phyloP scores from a whole-genome alignment of 106 monocot genomes.

The Acanthochlamys bracteata region DNA sequence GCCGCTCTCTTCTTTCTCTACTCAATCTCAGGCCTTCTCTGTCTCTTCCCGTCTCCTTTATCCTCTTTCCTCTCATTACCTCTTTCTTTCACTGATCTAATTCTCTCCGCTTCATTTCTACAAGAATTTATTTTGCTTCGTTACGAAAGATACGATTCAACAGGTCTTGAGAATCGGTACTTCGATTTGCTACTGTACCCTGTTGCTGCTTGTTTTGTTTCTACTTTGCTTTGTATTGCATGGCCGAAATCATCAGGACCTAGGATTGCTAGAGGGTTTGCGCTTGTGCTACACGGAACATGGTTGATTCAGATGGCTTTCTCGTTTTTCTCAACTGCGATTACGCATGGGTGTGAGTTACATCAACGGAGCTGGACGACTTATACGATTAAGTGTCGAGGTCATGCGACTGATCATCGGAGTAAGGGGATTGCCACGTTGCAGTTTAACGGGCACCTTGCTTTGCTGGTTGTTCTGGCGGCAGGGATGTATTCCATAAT shows the following conservation, averaged over 20 bases:
- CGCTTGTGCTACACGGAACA: constrained; percentile 68
- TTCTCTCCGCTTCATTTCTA: constrained; percentile 43
- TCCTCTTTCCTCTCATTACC: constrained; percentile 34
- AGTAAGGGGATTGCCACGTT: constrained; percentile 66
- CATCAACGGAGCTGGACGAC: constrained; percentile 26
- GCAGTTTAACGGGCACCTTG: constrained; percentile 85
- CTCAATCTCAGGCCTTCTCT: constrained; percentile 13
- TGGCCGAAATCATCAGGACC: constrained; percentile 33
- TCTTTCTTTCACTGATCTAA: constrained; percentile 36
- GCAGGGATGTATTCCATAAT: constrained; percentile 28
- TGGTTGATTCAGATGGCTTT: constrained; percentile 92
- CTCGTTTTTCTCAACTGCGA: constrained; percentile 75
- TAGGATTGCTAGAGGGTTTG: constrained; percentile 51
- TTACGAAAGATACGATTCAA: constrained; percentile 29
- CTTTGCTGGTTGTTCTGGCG: constrained; percentile 34
- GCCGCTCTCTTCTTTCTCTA: constrained; percentile 17
- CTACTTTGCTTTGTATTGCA: constrained; percentile 29
- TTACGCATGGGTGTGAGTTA: constrained; percentile 63
- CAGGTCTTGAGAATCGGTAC: constrained; percentile 68
- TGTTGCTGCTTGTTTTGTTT: constrained; percentile 32
- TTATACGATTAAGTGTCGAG: constrained; percentile 54
- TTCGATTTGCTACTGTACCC: constrained; percentile 64
- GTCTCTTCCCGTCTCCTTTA: neutral
- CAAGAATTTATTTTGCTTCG: constrained; percentile 45
- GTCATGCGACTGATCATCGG: constrained; percentile 64